Evolutionary conservation across 257 asterid species (phyloP).

Genomic region (Knoxia roxburghii): DNA sequence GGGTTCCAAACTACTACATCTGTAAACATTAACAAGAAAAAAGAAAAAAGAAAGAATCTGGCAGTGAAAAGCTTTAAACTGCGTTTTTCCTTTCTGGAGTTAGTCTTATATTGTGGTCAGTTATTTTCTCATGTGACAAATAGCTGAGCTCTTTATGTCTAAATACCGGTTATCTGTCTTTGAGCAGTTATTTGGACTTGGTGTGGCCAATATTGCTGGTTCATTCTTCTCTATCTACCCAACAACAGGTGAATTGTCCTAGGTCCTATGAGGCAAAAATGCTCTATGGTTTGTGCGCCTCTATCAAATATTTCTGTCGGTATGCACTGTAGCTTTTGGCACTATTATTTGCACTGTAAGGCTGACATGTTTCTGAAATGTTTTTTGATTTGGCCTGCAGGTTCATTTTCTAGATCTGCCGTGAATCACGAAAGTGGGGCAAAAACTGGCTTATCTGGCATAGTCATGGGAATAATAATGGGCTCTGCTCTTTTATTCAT

Average conservation of each 20-base stretch:
- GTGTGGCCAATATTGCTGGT: slow-evolving; percentile 90
- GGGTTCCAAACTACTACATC: background rate
- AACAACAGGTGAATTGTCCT: slow-evolving; percentile 69
- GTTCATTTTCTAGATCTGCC: slow-evolving; percentile 98
- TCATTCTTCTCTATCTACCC: slow-evolving; percentile 94
- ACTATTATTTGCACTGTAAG: slow-evolving; percentile 14
- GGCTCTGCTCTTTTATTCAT: slow-evolving; percentile 89
- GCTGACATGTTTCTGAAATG: slow-evolving; percentile 26
- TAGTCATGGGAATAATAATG: slow-evolving; percentile 92
- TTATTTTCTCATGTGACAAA: background rate
- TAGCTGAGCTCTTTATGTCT: background rate
- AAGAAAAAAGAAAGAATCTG: background rate
- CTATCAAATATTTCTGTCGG: slow-evolving; percentile 13
- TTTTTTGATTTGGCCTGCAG: slow-evolving; percentile 34
- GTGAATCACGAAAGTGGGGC: slow-evolving; percentile 99
- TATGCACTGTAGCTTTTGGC: slow-evolving; percentile 11
- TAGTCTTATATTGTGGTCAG: background rate
- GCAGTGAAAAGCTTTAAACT: background rate
- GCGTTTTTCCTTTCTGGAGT: background rate
- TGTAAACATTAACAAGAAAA: background rate
- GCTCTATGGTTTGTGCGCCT: background rate
- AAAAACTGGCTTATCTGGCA: slow-evolving; percentile 92
- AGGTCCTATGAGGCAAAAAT: slow-evolving; percentile 16
- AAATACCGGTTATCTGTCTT: slow-evolving; percentile 20
- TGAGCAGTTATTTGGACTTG: slow-evolving; percentile 94